Evolutionary conservation across 805 yeast genomes (phyloP).

Genomic region (Schwanniomyces pseudopolymorphus): DNA sequence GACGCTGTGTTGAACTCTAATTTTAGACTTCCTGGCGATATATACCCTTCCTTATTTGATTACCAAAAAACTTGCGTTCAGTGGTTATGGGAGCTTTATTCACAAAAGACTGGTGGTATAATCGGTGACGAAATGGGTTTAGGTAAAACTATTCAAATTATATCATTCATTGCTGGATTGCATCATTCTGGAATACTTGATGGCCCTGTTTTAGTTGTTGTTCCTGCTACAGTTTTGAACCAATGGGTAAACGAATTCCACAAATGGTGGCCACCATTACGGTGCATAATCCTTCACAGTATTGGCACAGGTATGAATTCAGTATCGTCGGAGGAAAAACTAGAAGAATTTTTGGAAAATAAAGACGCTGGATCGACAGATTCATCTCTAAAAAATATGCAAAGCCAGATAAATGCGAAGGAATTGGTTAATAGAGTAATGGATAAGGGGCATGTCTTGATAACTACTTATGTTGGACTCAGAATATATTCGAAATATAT

Average conservation of each 20-base stretch:
- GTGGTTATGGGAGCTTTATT: conserved; percentile 93
- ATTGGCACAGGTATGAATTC: conserved; percentile 81
- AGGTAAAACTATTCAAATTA: conserved; percentile 92
- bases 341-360: conserved; percentile 51
- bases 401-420: conserved; percentile 40
- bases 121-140: conserved; percentile 98
- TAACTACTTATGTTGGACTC: conserved; percentile 91
- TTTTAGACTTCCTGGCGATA: conserved; percentile 85
- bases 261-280: conserved; percentile 95
- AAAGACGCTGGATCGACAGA: conserved; percentile 31
- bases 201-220: conserved; percentile 82
- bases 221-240: conserved; percentile 94
- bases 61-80: conserved; percentile 96
- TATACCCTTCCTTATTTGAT: conserved; percentile 81
- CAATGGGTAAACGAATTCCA: conserved; percentile 98
- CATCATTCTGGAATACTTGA: conserved; percentile 75
- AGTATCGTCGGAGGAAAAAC: conserved; percentile 41
- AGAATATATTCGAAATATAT: conserved; percentile 62
- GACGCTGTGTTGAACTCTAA: conserved; percentile 74
- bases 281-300: conserved; percentile 84
- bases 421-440: conserved; percentile 58
- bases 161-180: conserved; percentile 85
- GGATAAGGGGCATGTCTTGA: conserved; percentile 73
- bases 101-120: conserved; percentile 90
- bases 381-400: conserved; percentile 19